Base-by-base conservation (phyloP, 768 basidiomycete species). In the Russula ochroleuca region DNA sequence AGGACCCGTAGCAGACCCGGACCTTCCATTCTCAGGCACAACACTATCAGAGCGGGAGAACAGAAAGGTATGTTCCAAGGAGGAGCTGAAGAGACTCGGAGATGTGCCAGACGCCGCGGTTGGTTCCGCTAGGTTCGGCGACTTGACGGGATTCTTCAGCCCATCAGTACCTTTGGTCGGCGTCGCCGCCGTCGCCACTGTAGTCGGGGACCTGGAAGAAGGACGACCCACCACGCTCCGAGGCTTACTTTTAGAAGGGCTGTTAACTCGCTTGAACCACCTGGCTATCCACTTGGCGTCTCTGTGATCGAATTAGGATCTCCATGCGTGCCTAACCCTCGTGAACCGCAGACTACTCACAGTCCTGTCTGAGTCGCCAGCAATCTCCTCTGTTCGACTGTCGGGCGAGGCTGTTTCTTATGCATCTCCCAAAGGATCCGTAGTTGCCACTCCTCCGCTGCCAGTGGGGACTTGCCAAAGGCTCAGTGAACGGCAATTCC, bases 201-300 rank as follows among this genome's bases (percentile, higher is more conserved):
- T 37, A 45, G 31, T 28, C 17, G 17, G 53, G 19, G 59, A 7
- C 11, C 28, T 19, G 7, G 52, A 64, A 38, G 15, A n/a, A n/a
- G 47, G 21, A 41, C 14, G 7, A 13, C 47, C 55, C 11, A 33
- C 63, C 51, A 19, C 9, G 38, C 19, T 23, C 33, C 28, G 47
- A 11, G 0, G 17, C n/a, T 50, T 64, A 40, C 23, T 61, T 54
- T 61, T 65, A 7, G 64, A 28, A 7, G 45, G 15, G 11, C 33
- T 23, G 49, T 65, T 61, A 11, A 15, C 48, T 49, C 35, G 54
- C 64, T 61, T 65, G 59, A 65, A 65, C 64, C 64, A 65, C 25
- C 41, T 47, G 49, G 59, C n/a, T 43, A 67, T 64, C 66, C 66
- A 67, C 48, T 67, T 67, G 33, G 19, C n/a, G 10, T 67, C 54